A percentile compares a stretch with the other conserved stretches of the same genome.
These are phyloP conservation scores for Eutrema salsugineum DNA, from an alignment of 441 rosid genomes.

Conservation along the genomic window DNA sequence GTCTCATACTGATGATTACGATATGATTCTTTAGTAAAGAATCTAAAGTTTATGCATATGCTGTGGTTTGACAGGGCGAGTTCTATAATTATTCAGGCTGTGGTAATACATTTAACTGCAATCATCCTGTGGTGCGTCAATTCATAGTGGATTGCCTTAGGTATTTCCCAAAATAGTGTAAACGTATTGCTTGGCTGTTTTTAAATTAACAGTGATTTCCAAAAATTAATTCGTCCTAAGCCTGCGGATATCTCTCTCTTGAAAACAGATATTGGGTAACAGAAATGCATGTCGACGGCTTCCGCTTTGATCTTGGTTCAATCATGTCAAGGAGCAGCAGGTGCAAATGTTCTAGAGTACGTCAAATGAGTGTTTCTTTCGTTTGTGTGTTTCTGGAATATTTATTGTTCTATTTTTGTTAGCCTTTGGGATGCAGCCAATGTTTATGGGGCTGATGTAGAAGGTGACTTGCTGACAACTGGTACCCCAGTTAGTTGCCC, in stretches of 20 bases:
- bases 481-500: slow-evolving; percentile 85
- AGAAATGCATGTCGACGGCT: slow-evolving; percentile 98
- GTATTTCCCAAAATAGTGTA: slow-evolving; percentile 33
- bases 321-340: slow-evolving; percentile 96
- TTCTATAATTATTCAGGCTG: slow-evolving; percentile 98
- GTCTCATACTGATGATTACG: neutral
- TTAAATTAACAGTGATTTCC: neutral
- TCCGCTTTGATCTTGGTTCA: slow-evolving; percentile 99
- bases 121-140: slow-evolving; percentile 95
- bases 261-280: slow-evolving; percentile 88
- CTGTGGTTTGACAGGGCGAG: slow-evolving; percentile 69
- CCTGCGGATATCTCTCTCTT: slow-evolving; percentile 21
- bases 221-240: neutral
- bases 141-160: slow-evolving; percentile 88
- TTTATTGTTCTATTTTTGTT: slow-evolving; percentile 24
- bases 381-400: slow-evolving; percentile 11
- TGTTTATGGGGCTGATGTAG: slow-evolving; percentile 68
- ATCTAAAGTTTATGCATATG: slow-evolving; percentile 3
- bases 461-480: slow-evolving; percentile 70
- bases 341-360: slow-evolving; percentile 25
- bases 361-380: slow-evolving; percentile 21
- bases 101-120: slow-evolving; percentile 98
- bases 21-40: neutral
- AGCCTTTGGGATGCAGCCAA: slow-evolving; percentile 91
- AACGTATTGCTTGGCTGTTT: neutral